Percentiles rank a stretch among this genome's conserved stretches.
phyloP scores from a whole-genome alignment of 257 asterid species.

The Penstemon barbatus region DNA sequence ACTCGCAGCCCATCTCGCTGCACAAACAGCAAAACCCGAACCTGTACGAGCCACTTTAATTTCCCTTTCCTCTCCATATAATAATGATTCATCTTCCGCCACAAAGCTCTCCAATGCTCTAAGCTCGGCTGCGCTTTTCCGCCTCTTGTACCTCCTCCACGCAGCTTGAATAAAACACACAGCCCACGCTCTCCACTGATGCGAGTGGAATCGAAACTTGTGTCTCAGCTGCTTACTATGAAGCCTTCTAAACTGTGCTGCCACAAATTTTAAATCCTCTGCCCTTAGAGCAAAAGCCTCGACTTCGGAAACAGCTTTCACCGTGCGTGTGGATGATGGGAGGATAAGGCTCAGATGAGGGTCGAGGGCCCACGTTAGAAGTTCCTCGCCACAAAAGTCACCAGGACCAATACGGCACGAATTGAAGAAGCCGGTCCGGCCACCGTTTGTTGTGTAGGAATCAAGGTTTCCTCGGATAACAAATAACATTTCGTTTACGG shows the following conservation, averaged over 20 bases:
- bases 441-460: conserved; percentile 90
- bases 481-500: conserved; percentile 88
- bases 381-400: conserved; percentile 95
- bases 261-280: conserved; percentile 84
- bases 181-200: conserved; percentile 96
- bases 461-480: conserved; percentile 91
- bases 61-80: conserved; percentile 21
- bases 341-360: conserved; percentile 82
- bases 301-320: conserved; percentile 79
- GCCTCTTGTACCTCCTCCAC: conserved; percentile 73
- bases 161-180: conserved; percentile 89
- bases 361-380: conserved; percentile 95
- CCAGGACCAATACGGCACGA: conserved; percentile 83
- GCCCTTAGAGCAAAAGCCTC: conserved; percentile 85
- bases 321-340: conserved; percentile 91
- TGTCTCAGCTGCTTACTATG: conserved; percentile 91
- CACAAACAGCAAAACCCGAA: conserved; percentile 42
- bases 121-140: conserved; percentile 52
- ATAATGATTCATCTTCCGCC: conserved; percentile 17
- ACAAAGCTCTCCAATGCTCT: conserved; percentile 45
- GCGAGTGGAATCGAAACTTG: conserved; percentile 89
- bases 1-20: conserved; percentile 56
- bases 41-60: conserved; percentile 30
- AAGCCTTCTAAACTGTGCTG: conserved; percentile 76
- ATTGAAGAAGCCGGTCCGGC: conserved; percentile 95